A percentile compares a stretch with the other conserved stretches of the same genome.
phyloP scores from a whole-genome alignment of 179 eudicot species.

The Camellia oleifera region DNA sequence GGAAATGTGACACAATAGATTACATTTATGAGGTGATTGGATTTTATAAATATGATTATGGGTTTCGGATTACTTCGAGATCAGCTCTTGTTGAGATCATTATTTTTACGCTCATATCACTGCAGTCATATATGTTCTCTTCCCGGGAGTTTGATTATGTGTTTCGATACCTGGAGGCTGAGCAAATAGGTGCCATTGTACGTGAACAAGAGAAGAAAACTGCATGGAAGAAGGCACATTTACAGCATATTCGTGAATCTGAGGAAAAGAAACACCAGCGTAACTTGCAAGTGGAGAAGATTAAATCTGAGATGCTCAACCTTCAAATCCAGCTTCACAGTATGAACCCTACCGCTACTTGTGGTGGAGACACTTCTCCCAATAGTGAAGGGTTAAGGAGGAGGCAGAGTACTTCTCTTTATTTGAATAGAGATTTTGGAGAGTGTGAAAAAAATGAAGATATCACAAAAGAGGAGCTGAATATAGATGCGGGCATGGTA shows the following conservation, averaged over 20 bases:
- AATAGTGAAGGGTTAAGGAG: conserved; percentile 64
- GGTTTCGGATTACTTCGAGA: conserved; percentile 94
- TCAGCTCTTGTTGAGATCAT: conserved; percentile 95
- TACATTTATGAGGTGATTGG: conserved; percentile 94
- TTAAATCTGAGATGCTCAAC: conserved; percentile 99
- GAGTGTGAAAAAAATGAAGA: conserved; percentile 36
- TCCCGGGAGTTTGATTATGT: conserved; percentile 93
- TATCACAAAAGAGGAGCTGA: conserved; percentile 35
- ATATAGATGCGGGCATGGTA: conserved; percentile 32
- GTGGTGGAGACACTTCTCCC: conserved; percentile 48
- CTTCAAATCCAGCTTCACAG: conserved; percentile 84
- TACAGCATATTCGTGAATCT: conserved; percentile 83
- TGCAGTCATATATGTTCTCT: conserved; percentile 94
- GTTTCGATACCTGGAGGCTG: conserved; percentile 94
- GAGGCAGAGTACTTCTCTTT: conserved; percentile 51
- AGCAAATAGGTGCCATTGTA: conserved; percentile 99
- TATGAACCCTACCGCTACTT: conserved; percentile 43
- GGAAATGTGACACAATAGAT: conserved; percentile 80
- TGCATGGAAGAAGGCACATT: conserved; percentile 92
- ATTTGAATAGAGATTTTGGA: conserved; percentile 31
- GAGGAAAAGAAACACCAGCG: conserved; percentile 93
- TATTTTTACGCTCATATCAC: conserved; percentile 84
- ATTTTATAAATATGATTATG: conserved; percentile 92
- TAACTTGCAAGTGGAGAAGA: conserved; percentile 97
- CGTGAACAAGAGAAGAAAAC: conserved; percentile 97